Evolutionary conservation across 2,329 filamentous ascomycete genomes (phyloP).

Genomic region (Fusarium concolor): DNA sequence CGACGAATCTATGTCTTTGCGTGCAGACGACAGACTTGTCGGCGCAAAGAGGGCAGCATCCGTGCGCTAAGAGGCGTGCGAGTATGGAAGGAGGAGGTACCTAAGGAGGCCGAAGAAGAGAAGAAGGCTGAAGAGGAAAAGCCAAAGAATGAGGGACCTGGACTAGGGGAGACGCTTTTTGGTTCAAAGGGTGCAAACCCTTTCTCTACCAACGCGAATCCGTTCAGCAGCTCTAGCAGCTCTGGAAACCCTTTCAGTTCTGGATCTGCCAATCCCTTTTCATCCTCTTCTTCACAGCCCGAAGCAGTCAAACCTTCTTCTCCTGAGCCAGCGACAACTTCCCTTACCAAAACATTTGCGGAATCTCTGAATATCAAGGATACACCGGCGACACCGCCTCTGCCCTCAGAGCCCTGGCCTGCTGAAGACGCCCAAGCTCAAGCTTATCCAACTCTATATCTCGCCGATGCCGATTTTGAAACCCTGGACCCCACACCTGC

Average conservation of each 20-base stretch:
- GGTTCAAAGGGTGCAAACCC: constrained; percentile 73
- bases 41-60: constrained; percentile 84
- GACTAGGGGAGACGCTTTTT: constrained; percentile 76
- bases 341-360: constrained; percentile 73
- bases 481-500: constrained; percentile 73
- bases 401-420: constrained; percentile 80
- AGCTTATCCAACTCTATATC: constrained; percentile 81
- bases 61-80: constrained; percentile 78
- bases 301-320: constrained; percentile 49
- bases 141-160: constrained; percentile 53
- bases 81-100: constrained; percentile 57
- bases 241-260: constrained; percentile 50
- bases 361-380: constrained; percentile 81
- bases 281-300: constrained; percentile 49
- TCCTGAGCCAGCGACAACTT: constrained; percentile 45
- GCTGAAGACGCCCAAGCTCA: constrained; percentile 69
- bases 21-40: constrained; percentile 82
- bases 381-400: constrained; percentile 50
- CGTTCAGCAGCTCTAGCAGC: constrained; percentile 56
- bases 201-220: constrained; percentile 67
- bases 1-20: constrained; percentile 87
- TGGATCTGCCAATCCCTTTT: constrained; percentile 47
- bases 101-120: constrained; percentile 45
- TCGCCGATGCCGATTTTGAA: constrained; percentile 92
- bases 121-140: constrained; percentile 52